Conservation (phyloP, 1,284 basidiomycete genomes). For the Grifola frondosa region DNA sequence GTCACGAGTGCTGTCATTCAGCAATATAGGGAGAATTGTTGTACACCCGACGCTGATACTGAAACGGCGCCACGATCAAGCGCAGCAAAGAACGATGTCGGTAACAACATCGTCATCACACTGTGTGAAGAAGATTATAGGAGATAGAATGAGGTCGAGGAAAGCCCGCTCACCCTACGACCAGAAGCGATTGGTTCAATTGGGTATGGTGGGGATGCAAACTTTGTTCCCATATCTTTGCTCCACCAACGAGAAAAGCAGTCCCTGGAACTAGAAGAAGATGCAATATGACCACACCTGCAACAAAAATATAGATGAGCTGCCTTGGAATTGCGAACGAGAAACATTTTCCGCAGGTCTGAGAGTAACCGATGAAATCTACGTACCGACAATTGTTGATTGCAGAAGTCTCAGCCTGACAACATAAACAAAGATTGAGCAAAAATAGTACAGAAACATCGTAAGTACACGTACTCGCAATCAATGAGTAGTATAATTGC, state of each 20-base stretch:
- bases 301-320: neutral
- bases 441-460: no score
- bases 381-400: conserved; percentile 55
- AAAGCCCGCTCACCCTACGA: conserved; percentile 49
- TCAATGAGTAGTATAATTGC: conserved; percentile 62
- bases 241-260: conserved; percentile 62
- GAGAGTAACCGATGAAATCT: no score
- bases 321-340: neutral
- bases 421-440: neutral
- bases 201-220: conserved; percentile 52
- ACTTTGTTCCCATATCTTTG: conserved; percentile 49
- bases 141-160: neutral
- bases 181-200: conserved; percentile 65
- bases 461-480: conserved; percentile 55
- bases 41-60: no score
- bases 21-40: conserved; percentile 26
- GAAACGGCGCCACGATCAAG: conserved; percentile 40
- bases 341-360: no score
- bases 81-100: conserved; percentile 65
- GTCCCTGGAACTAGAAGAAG: conserved; percentile 60
- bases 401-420: conserved; percentile 53
- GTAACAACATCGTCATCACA: conserved; percentile 59
- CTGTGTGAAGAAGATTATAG: conserved; percentile 33
- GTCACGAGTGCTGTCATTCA: conserved; percentile 40
- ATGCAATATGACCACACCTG: conserved; percentile 62